Conservation (phyloP, 2,329 filamentous ascomycete species). For the Boeremia exigua region DNA sequence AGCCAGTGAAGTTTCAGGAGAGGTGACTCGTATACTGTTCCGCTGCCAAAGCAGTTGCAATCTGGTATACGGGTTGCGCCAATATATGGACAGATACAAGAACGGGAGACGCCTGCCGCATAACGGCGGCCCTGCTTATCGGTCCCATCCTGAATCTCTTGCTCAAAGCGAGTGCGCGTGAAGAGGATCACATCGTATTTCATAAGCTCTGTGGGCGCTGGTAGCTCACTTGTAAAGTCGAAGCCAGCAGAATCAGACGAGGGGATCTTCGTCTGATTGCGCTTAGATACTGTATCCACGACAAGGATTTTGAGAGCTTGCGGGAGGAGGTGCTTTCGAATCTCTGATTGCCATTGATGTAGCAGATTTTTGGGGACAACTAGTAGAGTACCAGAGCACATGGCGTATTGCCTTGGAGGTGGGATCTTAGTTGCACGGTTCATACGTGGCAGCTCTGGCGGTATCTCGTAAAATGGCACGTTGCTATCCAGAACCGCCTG, state of each 20-base stretch:
- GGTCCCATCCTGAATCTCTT: slow-evolving; percentile 62
- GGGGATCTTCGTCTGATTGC: slow-evolving; percentile 23
- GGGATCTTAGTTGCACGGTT: slow-evolving; percentile 50
- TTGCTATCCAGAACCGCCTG: slow-evolving; percentile 41
- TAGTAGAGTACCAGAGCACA: slow-evolving; percentile 75
- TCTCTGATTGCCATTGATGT: slow-evolving; percentile 83
- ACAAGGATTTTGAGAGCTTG: slow-evolving; percentile 68
- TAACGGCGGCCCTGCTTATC: slow-evolving; percentile 53
- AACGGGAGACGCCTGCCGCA: slow-evolving; percentile 28
- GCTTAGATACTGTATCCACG: slow-evolving; percentile 54
- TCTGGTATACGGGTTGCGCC: slow-evolving; percentile 51
- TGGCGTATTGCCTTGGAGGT: slow-evolving; percentile 60
- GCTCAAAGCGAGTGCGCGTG: slow-evolving; percentile 74
- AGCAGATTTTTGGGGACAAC: slow-evolving; percentile 84
- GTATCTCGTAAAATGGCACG: slow-evolving; percentile 50
- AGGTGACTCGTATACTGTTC: slow-evolving; percentile 62
- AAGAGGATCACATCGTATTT: slow-evolving; percentile 80
- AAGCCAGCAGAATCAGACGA: slow-evolving; percentile 24
- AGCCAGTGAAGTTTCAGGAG: slow-evolving; percentile 80
- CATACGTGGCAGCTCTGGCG: slow-evolving; percentile 48
- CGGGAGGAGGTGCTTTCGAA: slow-evolving; percentile 72
- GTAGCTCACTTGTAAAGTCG: slow-evolving; percentile 58
- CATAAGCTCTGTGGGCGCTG: slow-evolving; percentile 63
- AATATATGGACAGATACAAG: slow-evolving; percentile 51
- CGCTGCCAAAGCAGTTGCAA: slow-evolving; percentile 52